These are phyloP conservation scores for Chlorella ohadii DNA, from an alignment of 139 green algal species.

Conservation along the genomic window DNA sequence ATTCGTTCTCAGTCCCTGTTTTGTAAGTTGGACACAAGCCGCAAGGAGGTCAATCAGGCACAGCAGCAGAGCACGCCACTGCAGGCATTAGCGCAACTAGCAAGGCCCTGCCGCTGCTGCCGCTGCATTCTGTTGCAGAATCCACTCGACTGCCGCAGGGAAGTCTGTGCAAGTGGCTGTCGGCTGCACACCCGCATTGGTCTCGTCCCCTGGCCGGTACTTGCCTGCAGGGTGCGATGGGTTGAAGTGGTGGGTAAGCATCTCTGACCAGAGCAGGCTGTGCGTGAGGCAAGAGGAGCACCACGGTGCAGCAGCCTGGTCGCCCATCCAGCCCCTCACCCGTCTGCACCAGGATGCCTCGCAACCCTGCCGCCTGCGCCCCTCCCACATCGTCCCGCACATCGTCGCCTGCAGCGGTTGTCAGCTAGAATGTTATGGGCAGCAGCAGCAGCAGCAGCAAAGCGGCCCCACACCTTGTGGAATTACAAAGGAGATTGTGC, in stretches of 20 bases:
- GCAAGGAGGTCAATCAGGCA: too few relatives aligned
- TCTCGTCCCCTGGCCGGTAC: conserved; percentile 46
- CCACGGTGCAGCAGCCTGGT: too few relatives aligned
- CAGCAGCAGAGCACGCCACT: not conserved
- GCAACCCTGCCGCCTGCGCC: conserved; percentile 44
- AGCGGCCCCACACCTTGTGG: too few relatives aligned
- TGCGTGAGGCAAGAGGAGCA: too few relatives aligned
- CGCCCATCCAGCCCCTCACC: too few relatives aligned
- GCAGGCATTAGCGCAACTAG: not conserved
- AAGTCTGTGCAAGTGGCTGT: conserved; percentile 41
- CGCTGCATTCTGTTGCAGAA: conserved; percentile 11
- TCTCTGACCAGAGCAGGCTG: too few relatives aligned
- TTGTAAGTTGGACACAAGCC: not conserved
- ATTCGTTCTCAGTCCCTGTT: not conserved
- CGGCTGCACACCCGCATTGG: conserved; percentile 5
- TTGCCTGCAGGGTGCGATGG: conserved; percentile 16
- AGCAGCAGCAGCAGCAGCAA: not conserved
- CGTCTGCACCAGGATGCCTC: conserved; percentile 51
- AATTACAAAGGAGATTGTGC: too few relatives aligned
- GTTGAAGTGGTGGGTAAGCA: too few relatives aligned
- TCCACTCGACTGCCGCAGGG: conserved; percentile 32
- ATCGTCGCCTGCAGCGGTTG: conserved; percentile 53
- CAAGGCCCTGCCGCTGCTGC: not conserved
- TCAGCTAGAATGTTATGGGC: too few relatives aligned
- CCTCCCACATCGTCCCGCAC: conserved; percentile 55